Percentiles rank a stretch among this genome's conserved stretches.
These are phyloP conservation scores for Fusarium illudens DNA, from an alignment of 2,329 filamentous ascomycete species.

Conservation along the genomic window DNA sequence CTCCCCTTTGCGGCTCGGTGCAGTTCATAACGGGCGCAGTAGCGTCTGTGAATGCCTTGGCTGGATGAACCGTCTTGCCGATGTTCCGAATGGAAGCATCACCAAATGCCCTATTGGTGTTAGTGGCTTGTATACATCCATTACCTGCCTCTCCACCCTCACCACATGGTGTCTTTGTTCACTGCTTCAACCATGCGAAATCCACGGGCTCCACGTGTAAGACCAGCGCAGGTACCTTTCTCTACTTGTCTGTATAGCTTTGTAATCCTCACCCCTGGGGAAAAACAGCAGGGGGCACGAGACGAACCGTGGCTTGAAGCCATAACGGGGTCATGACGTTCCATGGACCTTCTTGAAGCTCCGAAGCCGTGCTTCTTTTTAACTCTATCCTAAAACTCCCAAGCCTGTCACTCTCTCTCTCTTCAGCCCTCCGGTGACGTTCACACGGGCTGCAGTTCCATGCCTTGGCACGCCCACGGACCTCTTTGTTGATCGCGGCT, in stretches of 20 bases:
- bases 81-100: background rate
- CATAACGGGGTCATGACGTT: background rate
- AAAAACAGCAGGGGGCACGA: background rate
- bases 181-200: background rate
- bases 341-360: background rate
- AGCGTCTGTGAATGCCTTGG: background rate
- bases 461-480: background rate
- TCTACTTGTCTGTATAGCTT: background rate
- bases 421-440: background rate
- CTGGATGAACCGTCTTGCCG: background rate
- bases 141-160: background rate
- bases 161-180: background rate
- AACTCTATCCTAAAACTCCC: background rate
- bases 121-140: background rate
- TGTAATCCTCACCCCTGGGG: background rate
- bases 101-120: background rate
- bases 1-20: background rate
- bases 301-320: background rate
- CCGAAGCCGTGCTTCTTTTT: background rate
- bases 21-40: conserved; percentile 10
- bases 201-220: background rate
- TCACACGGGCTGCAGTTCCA: background rate
- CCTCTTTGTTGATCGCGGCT: background rate
- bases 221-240: background rate
- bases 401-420: background rate